Base-by-base conservation (phyloP, 768 basidiomycete species). In the Termitomyces sp. region DNA sequence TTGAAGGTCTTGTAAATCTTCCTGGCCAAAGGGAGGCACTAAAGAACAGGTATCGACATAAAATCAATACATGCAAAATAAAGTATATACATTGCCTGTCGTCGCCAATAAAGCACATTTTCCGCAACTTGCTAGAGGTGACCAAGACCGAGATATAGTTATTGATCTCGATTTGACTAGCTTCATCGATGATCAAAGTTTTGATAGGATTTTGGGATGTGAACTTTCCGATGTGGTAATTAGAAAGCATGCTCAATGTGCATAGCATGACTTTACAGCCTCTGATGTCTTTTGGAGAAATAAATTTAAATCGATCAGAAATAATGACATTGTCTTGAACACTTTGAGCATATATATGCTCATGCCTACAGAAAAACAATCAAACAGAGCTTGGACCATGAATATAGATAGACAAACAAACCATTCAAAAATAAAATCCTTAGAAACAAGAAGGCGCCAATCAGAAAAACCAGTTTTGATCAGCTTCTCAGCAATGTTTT, bases 401-500 rank as follows among this genome's bases (percentile, higher is more conserved):
- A 15, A 54, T 46, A 22, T 49, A 24, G 45, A 48, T 39, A 58
- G 45, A 48, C 39, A 58, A 15, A 63, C 68, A 68, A 63, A 90
- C 90, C 91, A 91, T 59, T 77, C 78, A 67, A 69, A 70, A 62
- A 83, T 78, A 66, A 93, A 94, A 0, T 86, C 72, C 65, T 69
- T 72, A 1, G 91, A 87, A n/a, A 93, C 87, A 3, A 93, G 68
- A 2, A 94, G 75, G 60, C 75, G 84, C 81, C 85, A 94, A 9
- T 80, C 63, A 3, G 63, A 46, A 59, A 90, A 82, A 0, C 73
- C 77, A 66, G 81, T 74, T 8, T 78, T 70, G n/a, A 76, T 70
- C 18, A 94, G 73, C 73, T 91, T 91, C 66, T 90, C 88, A 54
- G 89, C 91, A 73, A 94, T 93, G 63, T 94, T 93, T 70, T 91